phyloP scores from a whole-genome alignment of 805 yeast genomes.

The Candida maris region DNA sequence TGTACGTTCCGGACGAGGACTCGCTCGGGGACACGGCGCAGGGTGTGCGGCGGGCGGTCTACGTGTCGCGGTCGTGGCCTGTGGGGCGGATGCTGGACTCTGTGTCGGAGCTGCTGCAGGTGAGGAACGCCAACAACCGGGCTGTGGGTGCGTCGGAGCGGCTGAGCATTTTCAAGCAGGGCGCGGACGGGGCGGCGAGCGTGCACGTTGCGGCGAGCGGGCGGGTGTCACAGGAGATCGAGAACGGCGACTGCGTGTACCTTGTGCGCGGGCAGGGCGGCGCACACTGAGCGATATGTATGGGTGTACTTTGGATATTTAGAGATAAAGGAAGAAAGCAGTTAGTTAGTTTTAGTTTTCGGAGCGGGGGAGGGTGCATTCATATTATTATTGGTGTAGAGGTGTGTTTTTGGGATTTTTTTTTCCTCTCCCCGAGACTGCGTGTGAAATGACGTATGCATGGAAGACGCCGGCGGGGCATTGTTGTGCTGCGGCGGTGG shows the following conservation, averaged over 20 bases:
- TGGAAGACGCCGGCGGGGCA: no score
- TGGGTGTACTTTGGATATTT: no score
- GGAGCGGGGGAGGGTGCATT: no score
- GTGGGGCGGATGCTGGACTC: slow-evolving; percentile 57
- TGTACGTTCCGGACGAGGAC: slow-evolving; percentile 35
- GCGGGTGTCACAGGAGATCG: slow-evolving; percentile 38
- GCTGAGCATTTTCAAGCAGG: slow-evolving; percentile 44
- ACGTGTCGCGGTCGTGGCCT: slow-evolving; percentile 53
- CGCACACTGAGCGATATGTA: no score
- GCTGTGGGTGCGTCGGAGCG: slow-evolving; percentile 39
- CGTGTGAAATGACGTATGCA: no score
- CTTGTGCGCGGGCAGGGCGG: slow-evolving; percentile 56
- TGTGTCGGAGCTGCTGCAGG: slow-evolving; percentile 43
- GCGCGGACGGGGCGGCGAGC: slow-evolving; percentile 28
- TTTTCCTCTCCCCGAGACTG: no score
- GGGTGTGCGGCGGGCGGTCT: slow-evolving; percentile 34
- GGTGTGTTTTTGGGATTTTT: no score
- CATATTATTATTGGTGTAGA: no score
- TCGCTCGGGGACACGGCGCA: slow-evolving; percentile 8
- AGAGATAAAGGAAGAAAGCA: no score
- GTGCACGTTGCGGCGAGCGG: slow-evolving; percentile 34
- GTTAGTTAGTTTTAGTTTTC: no score
- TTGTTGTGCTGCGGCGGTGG: no score
- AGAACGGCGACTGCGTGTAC: slow-evolving; percentile 49
- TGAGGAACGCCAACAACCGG: slow-evolving; percentile 47